These are phyloP conservation scores for Wallacemonas rigidus DNA, from an alignment of 208 protist genomes.

Conservation along the genomic window DNA sequence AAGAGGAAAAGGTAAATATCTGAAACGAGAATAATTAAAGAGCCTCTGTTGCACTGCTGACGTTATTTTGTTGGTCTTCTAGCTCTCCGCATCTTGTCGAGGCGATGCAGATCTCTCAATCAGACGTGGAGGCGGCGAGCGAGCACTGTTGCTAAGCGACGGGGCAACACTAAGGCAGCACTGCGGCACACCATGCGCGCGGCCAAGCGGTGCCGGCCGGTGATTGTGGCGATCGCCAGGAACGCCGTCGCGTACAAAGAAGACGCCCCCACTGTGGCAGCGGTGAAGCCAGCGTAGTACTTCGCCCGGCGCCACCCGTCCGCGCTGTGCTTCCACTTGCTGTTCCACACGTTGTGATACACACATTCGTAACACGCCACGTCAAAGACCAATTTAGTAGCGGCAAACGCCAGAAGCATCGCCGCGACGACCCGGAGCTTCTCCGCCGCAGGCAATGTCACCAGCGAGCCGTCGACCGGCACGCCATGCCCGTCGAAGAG, in stretches of 20 bases:
- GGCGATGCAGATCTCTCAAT: background rate
- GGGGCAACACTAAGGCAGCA: slow-evolving; percentile 22
- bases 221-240: slow-evolving; percentile 25
- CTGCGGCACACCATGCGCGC: slow-evolving; percentile 25
- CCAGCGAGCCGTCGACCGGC: slow-evolving; percentile 31
- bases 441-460: slow-evolving; percentile 30
- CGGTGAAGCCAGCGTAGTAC: slow-evolving; percentile 39
- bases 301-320: slow-evolving; percentile 23
- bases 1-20: background rate
- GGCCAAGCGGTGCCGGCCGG: slow-evolving; percentile 30
- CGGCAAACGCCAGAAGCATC: slow-evolving; percentile 23
- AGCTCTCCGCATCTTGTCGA: no score
- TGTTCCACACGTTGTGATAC: slow-evolving; percentile 46
- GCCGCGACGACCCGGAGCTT: slow-evolving; percentile 30
- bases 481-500: slow-evolving; percentile 32
- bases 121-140: slow-evolving; percentile 19
- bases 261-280: slow-evolving; percentile 24
- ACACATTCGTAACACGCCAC: slow-evolving; percentile 38
- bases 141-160: slow-evolving; percentile 8
- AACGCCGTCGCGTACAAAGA: slow-evolving; percentile 29
- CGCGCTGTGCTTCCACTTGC: slow-evolving; percentile 26
- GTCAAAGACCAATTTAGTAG: slow-evolving; percentile 35
- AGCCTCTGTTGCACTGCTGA: no score
- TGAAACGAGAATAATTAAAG: no score
- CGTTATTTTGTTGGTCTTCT: no score